Base-by-base conservation (phyloP, 345 rosid genomes). In the Euphorbia lathyris region DNA sequence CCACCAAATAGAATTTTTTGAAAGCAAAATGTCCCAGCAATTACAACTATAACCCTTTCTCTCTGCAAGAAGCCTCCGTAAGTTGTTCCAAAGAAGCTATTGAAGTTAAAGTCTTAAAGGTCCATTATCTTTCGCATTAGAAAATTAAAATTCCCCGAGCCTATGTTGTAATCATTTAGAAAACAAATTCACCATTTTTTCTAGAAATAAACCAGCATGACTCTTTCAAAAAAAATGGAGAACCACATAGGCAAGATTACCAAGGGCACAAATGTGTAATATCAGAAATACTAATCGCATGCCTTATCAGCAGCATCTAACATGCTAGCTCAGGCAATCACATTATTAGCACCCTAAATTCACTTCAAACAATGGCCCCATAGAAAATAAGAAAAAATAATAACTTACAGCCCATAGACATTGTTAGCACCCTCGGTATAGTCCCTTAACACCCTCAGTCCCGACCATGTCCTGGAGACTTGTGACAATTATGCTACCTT, bases 331-430 rank as follows among this genome's bases (percentile, higher is more conserved):
- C 66, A 19, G 36, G 29, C n/a, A 12, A 67, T 60, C 12, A 48
- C 29, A 50, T 50, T 13, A n/a, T 19, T 17, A 66, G 40, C 34
- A 47, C 0, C 32, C 36, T 40, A 32, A 27, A 17, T 38, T 68
- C 16, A 56, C 23, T 50, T 25, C 43, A 50, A 68, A 30, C 14
- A 5, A 30, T 60, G 57, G 17, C 8, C 58, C 32, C 14, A 29
- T 4, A 19, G n/a, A 47, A 58, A 48, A 64, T 8, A 65, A 45
- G 45, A 23, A 66, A 32, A 30, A 59, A 26, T 62, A 57, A 63
- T 64, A 45, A 78, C 97, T 87, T 83, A 95, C 99, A 48, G 97
- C 96, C 99, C 99, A 95, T n/a, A n/a, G n/a, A n/a, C n/a, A n/a
- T n/a, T n/a, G 66, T 90, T 95, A 91, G 71, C 90, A 96, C 42